These are phyloP conservation scores for Neurospora sublineolata DNA, from an alignment of 495 filamentous ascomycete species.

Conservation along the genomic window DNA sequence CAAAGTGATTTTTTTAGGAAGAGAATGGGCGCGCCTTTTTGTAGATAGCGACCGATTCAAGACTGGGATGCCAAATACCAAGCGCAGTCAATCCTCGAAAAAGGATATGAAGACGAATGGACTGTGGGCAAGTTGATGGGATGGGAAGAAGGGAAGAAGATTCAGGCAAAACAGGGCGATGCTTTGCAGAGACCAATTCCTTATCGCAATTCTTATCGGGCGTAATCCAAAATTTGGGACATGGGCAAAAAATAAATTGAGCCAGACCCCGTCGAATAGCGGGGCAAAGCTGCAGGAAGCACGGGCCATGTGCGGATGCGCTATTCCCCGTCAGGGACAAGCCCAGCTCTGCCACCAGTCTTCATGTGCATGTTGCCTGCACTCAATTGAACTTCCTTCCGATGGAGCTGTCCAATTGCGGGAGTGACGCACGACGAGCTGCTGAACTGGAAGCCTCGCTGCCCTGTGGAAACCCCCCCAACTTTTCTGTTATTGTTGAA, in stretches of 20 bases:
- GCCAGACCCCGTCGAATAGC: slow-evolving; percentile 13
- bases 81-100: background rate
- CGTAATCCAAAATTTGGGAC: background rate
- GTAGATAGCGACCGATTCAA: background rate
- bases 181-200: background rate
- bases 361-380: background rate
- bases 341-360: background rate
- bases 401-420: background rate
- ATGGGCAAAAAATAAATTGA: slow-evolving; percentile 22
- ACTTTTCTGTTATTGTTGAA: background rate
- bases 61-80: background rate
- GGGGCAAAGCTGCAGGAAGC: slow-evolving; percentile 5
- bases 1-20: background rate
- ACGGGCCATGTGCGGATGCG: slow-evolving; percentile 1
- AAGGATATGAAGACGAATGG: background rate
- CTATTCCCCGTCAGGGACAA: slow-evolving; percentile 4
- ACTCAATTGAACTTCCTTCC: background rate
- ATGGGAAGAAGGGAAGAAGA: background rate
- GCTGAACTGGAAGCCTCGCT: background rate
- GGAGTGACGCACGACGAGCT: background rate
- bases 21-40: background rate
- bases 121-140: background rate
- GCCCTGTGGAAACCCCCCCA: background rate
- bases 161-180: background rate
- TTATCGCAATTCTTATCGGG: background rate